Conservation (phyloP, 768 basidiomycete species). For the Trametes cubensis region DNA sequence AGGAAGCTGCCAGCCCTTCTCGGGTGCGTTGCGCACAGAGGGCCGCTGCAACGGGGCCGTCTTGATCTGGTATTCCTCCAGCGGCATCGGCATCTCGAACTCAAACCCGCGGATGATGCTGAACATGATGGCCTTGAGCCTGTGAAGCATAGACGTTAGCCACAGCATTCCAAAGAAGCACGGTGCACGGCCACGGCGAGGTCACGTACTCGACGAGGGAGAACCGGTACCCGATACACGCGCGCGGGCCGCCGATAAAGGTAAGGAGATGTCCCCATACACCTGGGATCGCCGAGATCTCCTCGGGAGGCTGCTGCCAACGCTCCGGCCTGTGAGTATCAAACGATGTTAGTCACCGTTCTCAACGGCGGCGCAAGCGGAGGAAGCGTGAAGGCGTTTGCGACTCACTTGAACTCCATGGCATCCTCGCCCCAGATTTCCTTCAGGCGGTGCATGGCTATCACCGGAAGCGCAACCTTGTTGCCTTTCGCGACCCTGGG, state of each 20-base stretch:
- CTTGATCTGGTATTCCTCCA: constrained; percentile 24
- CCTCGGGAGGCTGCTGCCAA: constrained; percentile 54
- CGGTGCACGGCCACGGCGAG: neutral
- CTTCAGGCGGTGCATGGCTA: constrained; percentile 53
- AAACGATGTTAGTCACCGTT: neutral
- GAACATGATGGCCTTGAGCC: constrained; percentile 39
- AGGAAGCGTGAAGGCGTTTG: neutral
- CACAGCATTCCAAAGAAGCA: too few species aligned
- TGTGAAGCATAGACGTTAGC: neutral
- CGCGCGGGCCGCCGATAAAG: constrained; percentile 65
- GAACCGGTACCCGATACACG: constrained; percentile 72
- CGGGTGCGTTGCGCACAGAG: constrained; percentile 16
- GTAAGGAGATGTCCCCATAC: constrained; percentile 61
- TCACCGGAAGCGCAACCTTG: constrained; percentile 51
- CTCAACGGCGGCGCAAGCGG: too few species aligned
- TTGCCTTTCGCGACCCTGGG: constrained; percentile 34
- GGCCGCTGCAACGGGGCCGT: constrained; percentile 28
- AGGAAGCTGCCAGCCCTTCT: constrained; percentile 29
- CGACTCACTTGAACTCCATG: constrained; percentile 56
- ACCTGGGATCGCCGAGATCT: constrained; percentile 52
- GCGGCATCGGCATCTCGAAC: constrained; percentile 33
- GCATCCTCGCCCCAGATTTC: constrained; percentile 68
- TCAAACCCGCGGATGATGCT: constrained; percentile 33
- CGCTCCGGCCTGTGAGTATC: constrained; percentile 56
- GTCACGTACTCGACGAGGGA: constrained; percentile 57